These are phyloP conservation scores for Aspergillus sojae DNA, from an alignment of 2,329 filamentous ascomycete species.

Conservation along the genomic window DNA sequence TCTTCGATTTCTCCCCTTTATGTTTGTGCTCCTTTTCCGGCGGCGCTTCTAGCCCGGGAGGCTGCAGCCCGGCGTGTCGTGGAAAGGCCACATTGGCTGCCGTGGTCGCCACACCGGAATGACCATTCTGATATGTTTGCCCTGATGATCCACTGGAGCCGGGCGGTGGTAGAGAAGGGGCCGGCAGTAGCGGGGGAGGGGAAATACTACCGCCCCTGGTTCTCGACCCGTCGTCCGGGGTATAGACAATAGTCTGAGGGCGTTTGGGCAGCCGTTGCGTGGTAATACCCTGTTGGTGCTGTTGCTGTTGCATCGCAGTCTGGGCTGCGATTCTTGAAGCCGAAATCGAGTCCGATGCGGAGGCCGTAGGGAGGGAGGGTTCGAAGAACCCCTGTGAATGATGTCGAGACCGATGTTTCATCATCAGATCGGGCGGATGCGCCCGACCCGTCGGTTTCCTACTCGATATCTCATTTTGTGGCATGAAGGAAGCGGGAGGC, in stretches of 20 bases:
- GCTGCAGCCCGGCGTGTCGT: constrained; percentile 45
- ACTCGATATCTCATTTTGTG: constrained; percentile 39
- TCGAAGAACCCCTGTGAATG: constrained; percentile 71
- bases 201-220: constrained; percentile 38
- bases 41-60: constrained; percentile 30
- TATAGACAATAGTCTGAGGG: constrained; percentile 54
- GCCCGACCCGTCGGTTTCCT: constrained; percentile 43
- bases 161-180: constrained; percentile 27
- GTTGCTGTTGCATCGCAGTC: constrained; percentile 62
- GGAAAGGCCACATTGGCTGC: constrained; percentile 67
- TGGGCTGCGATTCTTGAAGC: constrained; percentile 68
- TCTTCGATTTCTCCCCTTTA: constrained; percentile 64
- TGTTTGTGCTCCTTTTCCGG: constrained; percentile 51
- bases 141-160: constrained; percentile 24
- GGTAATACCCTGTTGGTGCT: constrained; percentile 46
- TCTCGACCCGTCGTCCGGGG: constrained; percentile 36
- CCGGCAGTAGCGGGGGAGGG: constrained; percentile 29
- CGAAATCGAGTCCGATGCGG: constrained; percentile 52
- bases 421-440: constrained; percentile 38
- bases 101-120: constrained; percentile 60
- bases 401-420: constrained; percentile 49
- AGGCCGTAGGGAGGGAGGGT: constrained; percentile 61
- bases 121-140: constrained; percentile 53
- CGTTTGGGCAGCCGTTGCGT: constrained; percentile 54
- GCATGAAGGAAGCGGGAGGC: constrained; percentile 41